Evolutionary conservation across 140 eudicot species (phyloP).

Genomic region (Senecio squalidus): DNA sequence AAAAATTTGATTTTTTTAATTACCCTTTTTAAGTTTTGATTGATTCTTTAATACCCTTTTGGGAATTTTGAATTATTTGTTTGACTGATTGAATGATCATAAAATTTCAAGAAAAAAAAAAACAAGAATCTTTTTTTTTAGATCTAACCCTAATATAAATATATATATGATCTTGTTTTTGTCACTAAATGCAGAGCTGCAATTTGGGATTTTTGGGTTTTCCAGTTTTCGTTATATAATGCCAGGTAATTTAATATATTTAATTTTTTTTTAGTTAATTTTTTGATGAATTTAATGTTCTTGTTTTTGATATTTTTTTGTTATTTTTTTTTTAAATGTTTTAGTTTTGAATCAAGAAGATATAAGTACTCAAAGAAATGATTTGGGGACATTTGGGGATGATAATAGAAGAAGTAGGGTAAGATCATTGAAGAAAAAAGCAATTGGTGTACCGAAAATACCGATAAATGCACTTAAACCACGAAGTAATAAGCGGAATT

Average conservation of each 20-base stretch:
- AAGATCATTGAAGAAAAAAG: constrained; percentile 70
- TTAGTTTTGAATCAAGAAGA: constrained; percentile 40
- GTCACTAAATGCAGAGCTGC: constrained; percentile 24
- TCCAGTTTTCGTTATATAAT: constrained; percentile 26
- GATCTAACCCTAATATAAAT: constrained; percentile 26
- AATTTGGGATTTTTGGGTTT: constrained; percentile 11
- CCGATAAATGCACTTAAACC: constrained; percentile 36
- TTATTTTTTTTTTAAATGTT: constrained; percentile 2
- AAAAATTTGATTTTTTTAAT: constrained; percentile 8
- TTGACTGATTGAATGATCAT: constrained; percentile 22
- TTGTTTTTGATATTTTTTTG: neutral
- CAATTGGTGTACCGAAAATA: constrained; percentile 45
- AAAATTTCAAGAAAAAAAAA: neutral
- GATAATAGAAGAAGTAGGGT: constrained; percentile 57
- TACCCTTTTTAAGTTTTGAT: neutral
- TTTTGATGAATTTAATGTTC: neutral
- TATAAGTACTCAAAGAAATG: constrained; percentile 42
- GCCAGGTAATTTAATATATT: constrained; percentile 44
- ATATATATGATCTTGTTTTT: neutral
- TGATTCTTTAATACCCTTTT: constrained; percentile 9
- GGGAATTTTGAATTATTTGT: neutral
- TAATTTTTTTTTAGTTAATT: neutral
- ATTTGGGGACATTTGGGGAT: constrained; percentile 50
- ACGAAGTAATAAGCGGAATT: constrained; percentile 41
- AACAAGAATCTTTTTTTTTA: constrained; percentile 8